Evolutionary conservation across 352 stramenopile species (phyloP).

Genomic region (Pythium sp.): DNA sequence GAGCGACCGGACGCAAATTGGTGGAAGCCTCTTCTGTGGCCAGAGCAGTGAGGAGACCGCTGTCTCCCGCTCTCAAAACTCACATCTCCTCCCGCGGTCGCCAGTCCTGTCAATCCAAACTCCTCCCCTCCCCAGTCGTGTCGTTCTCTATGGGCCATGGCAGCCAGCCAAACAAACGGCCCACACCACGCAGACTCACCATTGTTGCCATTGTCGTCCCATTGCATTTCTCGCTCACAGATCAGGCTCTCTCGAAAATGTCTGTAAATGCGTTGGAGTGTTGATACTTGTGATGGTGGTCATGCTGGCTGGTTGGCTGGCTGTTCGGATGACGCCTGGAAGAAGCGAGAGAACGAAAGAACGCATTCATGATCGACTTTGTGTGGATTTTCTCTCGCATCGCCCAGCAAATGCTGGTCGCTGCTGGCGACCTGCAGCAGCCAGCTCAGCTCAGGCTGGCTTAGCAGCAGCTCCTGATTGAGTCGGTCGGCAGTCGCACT

Average conservation of each 20-base stretch:
- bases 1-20: not conserved
- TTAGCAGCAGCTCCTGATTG: not conserved
- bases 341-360: not conserved
- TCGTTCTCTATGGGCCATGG: not conserved
- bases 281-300: not conserved
- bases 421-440: not conserved
- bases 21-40: not conserved
- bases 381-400: slow-evolving; percentile 1
- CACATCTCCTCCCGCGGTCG: not conserved
- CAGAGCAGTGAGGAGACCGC: not conserved
- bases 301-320: not conserved
- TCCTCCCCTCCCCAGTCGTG: not conserved
- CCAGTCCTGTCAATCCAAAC: not conserved
- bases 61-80: not conserved
- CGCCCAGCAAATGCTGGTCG: too few relatives aligned
- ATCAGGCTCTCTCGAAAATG: too few relatives aligned
- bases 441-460: not conserved
- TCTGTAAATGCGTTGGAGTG: too few relatives aligned
- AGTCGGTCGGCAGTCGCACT: slow-evolving; percentile 6
- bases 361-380: not conserved
- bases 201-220: not conserved
- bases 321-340: not conserved
- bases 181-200: not conserved
- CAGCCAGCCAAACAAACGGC: not conserved
- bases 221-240: too few relatives aligned